A percentile compares a stretch with the other conserved stretches of the same genome.
phyloP scores from a whole-genome alignment of 306 rosid genomes.

The Cyamopsis tetragonoloba region DNA sequence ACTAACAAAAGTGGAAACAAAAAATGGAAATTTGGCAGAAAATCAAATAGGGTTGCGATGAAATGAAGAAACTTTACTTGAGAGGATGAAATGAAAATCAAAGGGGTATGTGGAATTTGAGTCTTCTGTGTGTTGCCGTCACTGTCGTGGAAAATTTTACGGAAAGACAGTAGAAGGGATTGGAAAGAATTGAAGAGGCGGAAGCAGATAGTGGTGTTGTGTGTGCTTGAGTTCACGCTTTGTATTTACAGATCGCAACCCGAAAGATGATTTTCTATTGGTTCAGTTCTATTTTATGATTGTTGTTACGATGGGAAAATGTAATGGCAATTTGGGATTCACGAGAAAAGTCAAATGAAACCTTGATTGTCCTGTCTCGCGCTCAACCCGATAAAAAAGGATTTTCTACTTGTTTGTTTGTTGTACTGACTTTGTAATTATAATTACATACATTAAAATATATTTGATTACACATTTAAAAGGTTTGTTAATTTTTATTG shows the following conservation, averaged over 20 bases:
- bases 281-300: neutral
- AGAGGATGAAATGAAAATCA: too few relatives aligned
- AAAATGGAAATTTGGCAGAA: neutral
- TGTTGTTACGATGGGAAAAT: neutral
- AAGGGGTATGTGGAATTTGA: neutral
- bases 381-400: too few relatives aligned
- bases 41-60: neutral
- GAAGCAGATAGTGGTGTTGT: neutral
- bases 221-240: constrained; percentile 20
- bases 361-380: neutral
- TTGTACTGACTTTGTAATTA: too few relatives aligned
- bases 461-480: too few relatives aligned
- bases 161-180: neutral
- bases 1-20: neutral
- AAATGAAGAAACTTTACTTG: neutral
- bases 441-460: too few relatives aligned
- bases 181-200: neutral
- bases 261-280: neutral
- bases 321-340: neutral
- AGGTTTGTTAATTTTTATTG: too few relatives aligned
- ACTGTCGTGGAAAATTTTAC: neutral
- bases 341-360: neutral
- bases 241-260: neutral
- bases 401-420: too few relatives aligned
- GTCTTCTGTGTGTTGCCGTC: neutral